phyloP scores from a whole-genome alignment of 352 stramenopile species.

The Phytophthora kernoviae region DNA sequence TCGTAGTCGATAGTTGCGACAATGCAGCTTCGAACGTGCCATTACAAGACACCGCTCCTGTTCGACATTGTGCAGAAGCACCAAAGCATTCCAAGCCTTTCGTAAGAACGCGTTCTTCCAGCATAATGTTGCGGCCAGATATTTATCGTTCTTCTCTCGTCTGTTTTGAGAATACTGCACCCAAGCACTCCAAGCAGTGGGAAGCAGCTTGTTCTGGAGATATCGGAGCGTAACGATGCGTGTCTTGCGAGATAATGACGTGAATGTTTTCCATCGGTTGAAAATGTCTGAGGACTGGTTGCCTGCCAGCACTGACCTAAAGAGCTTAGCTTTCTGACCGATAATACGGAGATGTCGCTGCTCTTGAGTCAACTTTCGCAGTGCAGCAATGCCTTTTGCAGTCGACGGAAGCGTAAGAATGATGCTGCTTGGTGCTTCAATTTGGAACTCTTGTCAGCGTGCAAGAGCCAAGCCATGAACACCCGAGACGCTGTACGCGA shows the following conservation, averaged over 20 bases:
- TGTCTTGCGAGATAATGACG: conserved; percentile 22
- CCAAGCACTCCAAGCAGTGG: conserved; percentile 34
- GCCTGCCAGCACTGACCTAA: conserved; percentile 16
- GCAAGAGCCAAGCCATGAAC: conserved; percentile 26
- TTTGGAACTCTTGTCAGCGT: conserved; percentile 8
- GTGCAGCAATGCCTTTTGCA: conserved; percentile 26
- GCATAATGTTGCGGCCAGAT: background rate
- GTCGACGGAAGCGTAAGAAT: conserved; percentile 26
- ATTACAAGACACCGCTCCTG: conserved; percentile 1
- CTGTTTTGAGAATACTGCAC: conserved; percentile 7
- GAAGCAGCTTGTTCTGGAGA: conserved; percentile 33
- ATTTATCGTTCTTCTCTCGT: conserved; percentile 2
- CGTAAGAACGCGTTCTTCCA: conserved; percentile 32
- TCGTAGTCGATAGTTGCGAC: conserved; percentile 1
- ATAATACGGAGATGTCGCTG: conserved; percentile 4
- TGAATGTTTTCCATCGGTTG: conserved; percentile 28
- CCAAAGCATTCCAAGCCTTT: conserved; percentile 34
- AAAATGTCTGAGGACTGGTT: conserved; percentile 24
- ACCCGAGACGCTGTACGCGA: conserved; percentile 7
- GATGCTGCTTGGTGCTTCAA: conserved; percentile 10
- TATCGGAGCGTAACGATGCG: conserved; percentile 28
- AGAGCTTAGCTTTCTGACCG: conserved; percentile 25
- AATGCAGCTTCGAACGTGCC: conserved; percentile 18
- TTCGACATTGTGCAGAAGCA: conserved; percentile 8
- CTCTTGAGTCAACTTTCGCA: conserved; percentile 15